Evolutionary conservation across 345 rosid species (phyloP).

Genomic region (Murraya paniculata): DNA sequence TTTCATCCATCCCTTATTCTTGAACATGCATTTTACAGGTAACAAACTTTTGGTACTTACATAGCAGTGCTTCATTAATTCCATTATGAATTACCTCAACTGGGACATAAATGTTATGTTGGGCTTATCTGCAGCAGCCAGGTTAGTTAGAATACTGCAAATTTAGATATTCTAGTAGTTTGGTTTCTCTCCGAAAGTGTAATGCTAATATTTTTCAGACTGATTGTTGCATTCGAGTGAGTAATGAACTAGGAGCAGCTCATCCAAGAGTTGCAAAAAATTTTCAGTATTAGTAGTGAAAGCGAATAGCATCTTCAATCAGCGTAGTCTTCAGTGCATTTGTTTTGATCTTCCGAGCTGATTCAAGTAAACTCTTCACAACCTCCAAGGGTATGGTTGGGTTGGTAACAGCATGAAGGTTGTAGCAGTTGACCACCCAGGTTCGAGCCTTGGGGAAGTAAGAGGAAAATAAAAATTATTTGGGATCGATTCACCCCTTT

Average conservation of each 20-base stretch:
- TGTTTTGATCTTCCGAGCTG: constrained; percentile 46
- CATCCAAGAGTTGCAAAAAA: constrained; percentile 65
- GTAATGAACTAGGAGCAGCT: constrained; percentile 91
- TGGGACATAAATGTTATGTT: constrained; percentile 93
- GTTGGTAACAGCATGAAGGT: too few species aligned
- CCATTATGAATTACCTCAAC: constrained; percentile 79
- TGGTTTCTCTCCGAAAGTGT: too few species aligned
- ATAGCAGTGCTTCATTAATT: neutral
- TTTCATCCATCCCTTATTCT: neutral
- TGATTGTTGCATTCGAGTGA: constrained; percentile 58
- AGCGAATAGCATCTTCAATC: constrained; percentile 49
- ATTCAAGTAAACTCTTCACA: constrained; percentile 68
- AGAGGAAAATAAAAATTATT: too few species aligned
- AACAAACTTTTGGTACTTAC: neutral
- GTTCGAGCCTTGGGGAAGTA: too few species aligned
- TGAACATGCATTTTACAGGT: neutral
- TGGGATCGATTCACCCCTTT: too few species aligned
- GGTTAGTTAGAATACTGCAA: neutral
- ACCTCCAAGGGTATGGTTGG: too few species aligned
- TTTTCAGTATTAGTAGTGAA: constrained; percentile 72
- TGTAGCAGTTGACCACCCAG: too few species aligned
- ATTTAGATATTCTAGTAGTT: neutral
- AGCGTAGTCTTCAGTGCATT: constrained; percentile 51
- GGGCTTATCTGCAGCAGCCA: constrained; percentile 72
- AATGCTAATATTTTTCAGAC: neutral